A percentile compares a stretch with the other conserved stretches of the same genome.
phyloP scores from a whole-genome alignment of 2,329 filamentous ascomycete species.

The Phaeosphaeriaceae sp. region DNA sequence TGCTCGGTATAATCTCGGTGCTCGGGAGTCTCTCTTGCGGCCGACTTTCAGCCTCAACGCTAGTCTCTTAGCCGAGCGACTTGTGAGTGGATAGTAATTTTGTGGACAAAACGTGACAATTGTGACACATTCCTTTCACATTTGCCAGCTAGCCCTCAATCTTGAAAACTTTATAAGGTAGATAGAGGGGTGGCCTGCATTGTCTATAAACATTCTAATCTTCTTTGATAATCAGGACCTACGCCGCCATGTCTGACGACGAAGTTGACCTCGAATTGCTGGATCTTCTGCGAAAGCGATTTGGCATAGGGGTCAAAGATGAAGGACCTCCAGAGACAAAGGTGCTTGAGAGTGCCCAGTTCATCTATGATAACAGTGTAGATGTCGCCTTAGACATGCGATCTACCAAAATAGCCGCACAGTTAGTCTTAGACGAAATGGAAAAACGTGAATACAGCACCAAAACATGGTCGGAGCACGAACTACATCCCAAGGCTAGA shows the following conservation, averaged over 20 bases:
- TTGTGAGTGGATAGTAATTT: constrained; percentile 21
- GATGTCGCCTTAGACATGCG: constrained; percentile 89
- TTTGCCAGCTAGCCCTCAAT: neutral
- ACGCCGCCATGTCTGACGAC: constrained; percentile 78
- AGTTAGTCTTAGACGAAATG: constrained; percentile 81
- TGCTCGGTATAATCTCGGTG: constrained; percentile 17
- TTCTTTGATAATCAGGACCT: neutral
- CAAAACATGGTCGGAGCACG: constrained; percentile 84
- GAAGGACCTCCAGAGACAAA: constrained; percentile 73
- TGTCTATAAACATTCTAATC: neutral
- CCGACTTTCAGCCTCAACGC: constrained; percentile 30
- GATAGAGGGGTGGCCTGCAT: neutral
- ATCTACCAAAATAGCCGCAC: constrained; percentile 81
- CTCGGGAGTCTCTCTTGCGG: constrained; percentile 6
- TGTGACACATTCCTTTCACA: too few species aligned
- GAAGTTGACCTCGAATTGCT: constrained; percentile 89
- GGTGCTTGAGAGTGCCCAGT: constrained; percentile 81
- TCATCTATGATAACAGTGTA: constrained; percentile 89
- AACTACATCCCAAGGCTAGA: constrained; percentile 84
- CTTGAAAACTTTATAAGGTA: neutral
- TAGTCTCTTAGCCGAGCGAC: constrained; percentile 30
- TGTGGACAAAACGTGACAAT: neutral
- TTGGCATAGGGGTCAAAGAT: constrained; percentile 64
- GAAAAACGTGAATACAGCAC: constrained; percentile 82
- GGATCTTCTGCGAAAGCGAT: constrained; percentile 80